Conservation (phyloP, 164 flowering plant species). For the Vitis labrusca region DNA sequence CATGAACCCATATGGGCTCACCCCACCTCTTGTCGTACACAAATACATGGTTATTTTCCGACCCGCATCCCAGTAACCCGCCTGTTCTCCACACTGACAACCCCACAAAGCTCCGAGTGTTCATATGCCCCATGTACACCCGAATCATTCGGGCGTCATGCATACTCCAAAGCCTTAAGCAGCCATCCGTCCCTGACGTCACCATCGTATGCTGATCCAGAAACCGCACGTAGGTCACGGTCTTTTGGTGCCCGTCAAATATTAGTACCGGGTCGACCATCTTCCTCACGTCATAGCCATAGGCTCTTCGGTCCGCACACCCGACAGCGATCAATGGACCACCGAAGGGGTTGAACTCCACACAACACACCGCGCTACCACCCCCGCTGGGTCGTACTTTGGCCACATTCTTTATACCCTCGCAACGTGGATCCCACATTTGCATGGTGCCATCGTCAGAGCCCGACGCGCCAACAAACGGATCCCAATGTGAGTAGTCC, state of each 20-base stretch:
- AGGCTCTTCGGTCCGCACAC: conserved; percentile 57
- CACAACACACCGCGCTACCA: conserved; percentile 57
- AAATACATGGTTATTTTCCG: conserved; percentile 58
- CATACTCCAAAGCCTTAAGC: conserved; percentile 55
- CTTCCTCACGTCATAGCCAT: conserved; percentile 50
- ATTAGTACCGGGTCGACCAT: conserved; percentile 39
- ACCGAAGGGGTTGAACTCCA: conserved; percentile 59
- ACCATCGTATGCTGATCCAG: conserved; percentile 33
- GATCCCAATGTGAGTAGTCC: conserved; percentile 48
- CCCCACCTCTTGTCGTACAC: conserved; percentile 75
- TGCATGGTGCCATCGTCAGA: conserved; percentile 77
- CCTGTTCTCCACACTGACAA: conserved; percentile 62
- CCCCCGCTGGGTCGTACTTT: conserved; percentile 33
- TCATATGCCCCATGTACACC: conserved; percentile 60
- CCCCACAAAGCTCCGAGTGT: conserved; percentile 62
- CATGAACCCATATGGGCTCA: conserved; percentile 61
- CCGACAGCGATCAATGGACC: conserved; percentile 45
- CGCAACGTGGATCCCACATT: conserved; percentile 68
- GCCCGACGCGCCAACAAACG: conserved; percentile 62
- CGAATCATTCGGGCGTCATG: conserved; percentile 23
- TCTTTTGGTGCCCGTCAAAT: conserved; percentile 50
- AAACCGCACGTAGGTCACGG: conserved; percentile 58
- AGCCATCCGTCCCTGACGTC: conserved; percentile 55
- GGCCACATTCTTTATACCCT: conserved; percentile 32
- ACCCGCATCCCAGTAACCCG: conserved; percentile 65